Percentiles rank a stretch among this genome's conserved stretches.
Evolutionary conservation across 2,329 filamentous ascomycete species (phyloP).

Genomic region (Fusarium sp.): DNA sequence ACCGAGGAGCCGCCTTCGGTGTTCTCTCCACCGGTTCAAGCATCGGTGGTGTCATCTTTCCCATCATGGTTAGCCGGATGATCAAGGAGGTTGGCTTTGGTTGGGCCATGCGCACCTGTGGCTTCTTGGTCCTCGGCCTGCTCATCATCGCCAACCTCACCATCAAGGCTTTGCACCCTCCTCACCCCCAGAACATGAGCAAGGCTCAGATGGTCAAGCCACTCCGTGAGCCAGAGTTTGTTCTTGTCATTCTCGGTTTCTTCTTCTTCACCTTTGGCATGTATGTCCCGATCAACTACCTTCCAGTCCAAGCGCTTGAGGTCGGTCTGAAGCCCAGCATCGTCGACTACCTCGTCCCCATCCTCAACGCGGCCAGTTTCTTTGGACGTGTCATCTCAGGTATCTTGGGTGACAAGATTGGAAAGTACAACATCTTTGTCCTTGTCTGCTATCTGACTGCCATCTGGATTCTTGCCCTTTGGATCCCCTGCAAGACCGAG

Average conservation of each 20-base stretch:
- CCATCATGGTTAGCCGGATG: slow-evolving; percentile 54
- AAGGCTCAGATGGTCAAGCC: slow-evolving; percentile 48
- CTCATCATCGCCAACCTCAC: slow-evolving; percentile 49
- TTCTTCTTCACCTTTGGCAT: slow-evolving; percentile 53
- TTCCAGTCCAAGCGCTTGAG: slow-evolving; percentile 48
- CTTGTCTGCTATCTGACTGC: slow-evolving; percentile 58
- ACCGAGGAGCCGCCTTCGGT: slow-evolving; percentile 51
- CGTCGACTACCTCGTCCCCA: slow-evolving; percentile 51
- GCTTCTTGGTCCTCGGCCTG: slow-evolving; percentile 52
- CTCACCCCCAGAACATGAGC: slow-evolving; percentile 44
- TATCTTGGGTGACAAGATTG: slow-evolving; percentile 50
- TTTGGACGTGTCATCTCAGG: slow-evolving; percentile 52
- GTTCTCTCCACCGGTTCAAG: slow-evolving; percentile 51
- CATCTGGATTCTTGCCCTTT: slow-evolving; percentile 56
- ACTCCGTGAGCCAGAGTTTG: slow-evolving; percentile 48
- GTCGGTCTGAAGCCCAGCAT: slow-evolving; percentile 45
- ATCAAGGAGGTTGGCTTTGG: slow-evolving; percentile 52
- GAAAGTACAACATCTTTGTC: slow-evolving; percentile 57
- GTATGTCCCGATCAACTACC: slow-evolving; percentile 52
- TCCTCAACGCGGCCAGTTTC: slow-evolving; percentile 54
- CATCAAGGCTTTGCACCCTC: slow-evolving; percentile 40
- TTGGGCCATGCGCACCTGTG: slow-evolving; percentile 55
- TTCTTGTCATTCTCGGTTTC: slow-evolving; percentile 47
- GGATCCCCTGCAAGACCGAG: slow-evolving; percentile 51
- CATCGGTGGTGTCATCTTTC: slow-evolving; percentile 55